Percentiles rank a stretch among this genome's conserved stretches.
Conservation (phyloP, 495 filamentous ascomycete genomes). For the Barbatosphaeria neglecta region DNA sequence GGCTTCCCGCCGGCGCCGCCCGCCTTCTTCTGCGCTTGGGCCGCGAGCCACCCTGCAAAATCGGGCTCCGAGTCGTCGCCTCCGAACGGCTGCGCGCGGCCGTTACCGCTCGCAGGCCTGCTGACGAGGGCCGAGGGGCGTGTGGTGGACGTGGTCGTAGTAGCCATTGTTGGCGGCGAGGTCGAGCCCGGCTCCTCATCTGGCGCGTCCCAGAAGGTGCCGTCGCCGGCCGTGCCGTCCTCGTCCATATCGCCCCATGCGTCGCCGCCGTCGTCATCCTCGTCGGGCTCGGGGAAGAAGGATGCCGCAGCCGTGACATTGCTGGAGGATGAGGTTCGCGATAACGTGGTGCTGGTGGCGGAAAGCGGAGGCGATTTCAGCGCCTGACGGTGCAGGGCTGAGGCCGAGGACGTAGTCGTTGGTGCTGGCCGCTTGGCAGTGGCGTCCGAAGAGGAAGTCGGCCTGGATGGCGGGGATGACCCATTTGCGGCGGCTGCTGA, state of each 20-base stretch:
- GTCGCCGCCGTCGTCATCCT: conserved; percentile 51
- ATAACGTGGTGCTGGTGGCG: conserved; percentile 25
- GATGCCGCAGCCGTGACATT: conserved; percentile 30
- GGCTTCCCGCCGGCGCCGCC: conserved; percentile 41
- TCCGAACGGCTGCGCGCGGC: conserved; percentile 45
- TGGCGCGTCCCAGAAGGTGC: conserved; percentile 35
- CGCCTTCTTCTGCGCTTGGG: conserved; percentile 63
- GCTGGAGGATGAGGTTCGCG: conserved; percentile 28
- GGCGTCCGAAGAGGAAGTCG: conserved; percentile 8
- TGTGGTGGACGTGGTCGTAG: conserved; percentile 23
- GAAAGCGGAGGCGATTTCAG: conserved; percentile 35
- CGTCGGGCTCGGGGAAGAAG: conserved; percentile 29
- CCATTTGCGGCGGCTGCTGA: conserved; percentile 15
- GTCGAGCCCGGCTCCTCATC: conserved; percentile 35
- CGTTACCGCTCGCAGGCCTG: conserved; percentile 10
- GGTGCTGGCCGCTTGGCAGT: conserved; percentile 13
- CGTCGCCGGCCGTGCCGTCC: conserved; percentile 45
- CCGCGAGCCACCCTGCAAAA: conserved; percentile 86
- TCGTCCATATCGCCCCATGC: conserved; percentile 64
- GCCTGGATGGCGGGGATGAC: conserved; percentile 2
- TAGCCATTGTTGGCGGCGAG: too few species aligned
- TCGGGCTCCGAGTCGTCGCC: conserved; percentile 81
- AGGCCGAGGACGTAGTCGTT: conserved; percentile 38
- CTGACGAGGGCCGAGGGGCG: conserved; percentile 12
- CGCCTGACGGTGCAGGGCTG: conserved; percentile 40